A percentile compares a stretch with the other conserved stretches of the same genome.
phyloP scores from a whole-genome alignment of 1,284 basidiomycete genomes.

The Phylloporus sp. region DNA sequence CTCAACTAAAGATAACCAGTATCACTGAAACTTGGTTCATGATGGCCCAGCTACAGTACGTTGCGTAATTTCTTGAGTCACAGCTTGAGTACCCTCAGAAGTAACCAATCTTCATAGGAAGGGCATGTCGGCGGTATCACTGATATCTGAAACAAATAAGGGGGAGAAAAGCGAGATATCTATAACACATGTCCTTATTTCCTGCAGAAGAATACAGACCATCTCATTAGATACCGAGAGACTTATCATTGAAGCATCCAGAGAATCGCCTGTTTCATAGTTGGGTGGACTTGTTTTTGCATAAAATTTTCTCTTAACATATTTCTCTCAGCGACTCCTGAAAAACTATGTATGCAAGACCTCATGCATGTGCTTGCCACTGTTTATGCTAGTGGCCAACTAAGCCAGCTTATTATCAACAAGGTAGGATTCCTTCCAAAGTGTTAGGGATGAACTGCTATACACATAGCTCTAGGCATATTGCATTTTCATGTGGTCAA shows the following conservation, averaged over 20 bases:
- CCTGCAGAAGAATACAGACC: not conserved
- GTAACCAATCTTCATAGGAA: slow-evolving; percentile 63
- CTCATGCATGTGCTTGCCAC: slow-evolving; percentile 56
- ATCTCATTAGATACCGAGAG: slow-evolving; percentile 56
- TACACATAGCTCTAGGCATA: slow-evolving; percentile 58
- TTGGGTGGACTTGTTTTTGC: slow-evolving; percentile 38
- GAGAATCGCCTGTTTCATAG: slow-evolving; percentile 73
- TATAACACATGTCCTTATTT: slow-evolving; percentile 36
- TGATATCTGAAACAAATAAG: slow-evolving; percentile 67
- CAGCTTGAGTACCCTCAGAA: too few relatives aligned
- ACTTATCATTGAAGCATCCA: slow-evolving; percentile 66
- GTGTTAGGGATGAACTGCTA: slow-evolving; percentile 4
- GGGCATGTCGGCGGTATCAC: slow-evolving; percentile 60
- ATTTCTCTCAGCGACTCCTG: slow-evolving; percentile 63
- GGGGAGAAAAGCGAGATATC: slow-evolving; percentile 59
- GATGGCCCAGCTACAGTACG: slow-evolving; percentile 71
- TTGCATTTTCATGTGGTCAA: slow-evolving; percentile 72
- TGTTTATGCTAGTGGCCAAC: slow-evolving; percentile 55
- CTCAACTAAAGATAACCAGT: slow-evolving; percentile 90
- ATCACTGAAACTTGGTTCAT: slow-evolving; percentile 90
- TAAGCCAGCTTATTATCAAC: slow-evolving; percentile 79
- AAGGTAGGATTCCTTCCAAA: slow-evolving; percentile 54
- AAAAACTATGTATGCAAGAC: slow-evolving; percentile 63
- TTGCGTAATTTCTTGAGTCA: slow-evolving; percentile 56
- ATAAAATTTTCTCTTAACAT: slow-evolving; percentile 14